Percentiles rank a stretch among this genome's conserved stretches.
phyloP scores from a whole-genome alignment of 2,329 filamentous ascomycete species.

The Aspergillus sp. region DNA sequence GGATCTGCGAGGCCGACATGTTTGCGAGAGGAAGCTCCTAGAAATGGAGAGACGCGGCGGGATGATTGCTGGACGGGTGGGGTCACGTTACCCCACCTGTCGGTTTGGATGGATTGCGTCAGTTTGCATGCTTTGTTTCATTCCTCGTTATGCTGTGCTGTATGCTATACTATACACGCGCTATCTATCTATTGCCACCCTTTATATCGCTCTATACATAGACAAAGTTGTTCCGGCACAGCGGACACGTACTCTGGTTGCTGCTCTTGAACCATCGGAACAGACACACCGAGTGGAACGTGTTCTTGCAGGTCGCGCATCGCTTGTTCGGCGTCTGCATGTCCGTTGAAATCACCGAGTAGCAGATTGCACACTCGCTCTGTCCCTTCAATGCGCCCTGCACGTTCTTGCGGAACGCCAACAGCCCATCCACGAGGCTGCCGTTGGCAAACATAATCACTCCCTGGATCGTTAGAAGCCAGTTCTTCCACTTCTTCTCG shows the following conservation, averaged over 20 bases:
- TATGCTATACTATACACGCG: slow-evolving; percentile 1
- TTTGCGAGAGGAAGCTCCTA: slow-evolving; percentile 12
- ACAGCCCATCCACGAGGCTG: slow-evolving; percentile 80
- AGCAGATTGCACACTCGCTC: slow-evolving; percentile 94
- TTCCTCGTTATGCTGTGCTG: background rate
- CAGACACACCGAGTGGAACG: slow-evolving; percentile 85
- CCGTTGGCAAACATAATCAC: slow-evolving; percentile 93
- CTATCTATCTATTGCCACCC: background rate
- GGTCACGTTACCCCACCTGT: background rate
- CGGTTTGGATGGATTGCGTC: no score
- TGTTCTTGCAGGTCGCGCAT: slow-evolving; percentile 88
- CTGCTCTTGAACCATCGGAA: slow-evolving; percentile 98
- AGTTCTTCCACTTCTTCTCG: slow-evolving; percentile 89
- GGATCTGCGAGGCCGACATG: slow-evolving; percentile 75
- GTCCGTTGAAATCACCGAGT: slow-evolving; percentile 86
- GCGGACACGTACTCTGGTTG: slow-evolving; percentile 84
- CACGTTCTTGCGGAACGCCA: slow-evolving; percentile 83
- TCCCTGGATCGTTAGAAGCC: slow-evolving; percentile 84
- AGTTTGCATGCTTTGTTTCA: background rate
- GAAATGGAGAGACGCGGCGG: background rate
- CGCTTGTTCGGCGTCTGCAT: slow-evolving; percentile 88
- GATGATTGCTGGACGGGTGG: background rate
- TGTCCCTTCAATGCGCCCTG: slow-evolving; percentile 87
- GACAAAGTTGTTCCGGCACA: slow-evolving; percentile 84
- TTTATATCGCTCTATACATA: slow-evolving; percentile 15